Evolutionary conservation across 2,329 filamentous ascomycete genomes (phyloP), one percentile per base, ranked within the genome.

Genomic region (Esteya vermicola): DNA sequence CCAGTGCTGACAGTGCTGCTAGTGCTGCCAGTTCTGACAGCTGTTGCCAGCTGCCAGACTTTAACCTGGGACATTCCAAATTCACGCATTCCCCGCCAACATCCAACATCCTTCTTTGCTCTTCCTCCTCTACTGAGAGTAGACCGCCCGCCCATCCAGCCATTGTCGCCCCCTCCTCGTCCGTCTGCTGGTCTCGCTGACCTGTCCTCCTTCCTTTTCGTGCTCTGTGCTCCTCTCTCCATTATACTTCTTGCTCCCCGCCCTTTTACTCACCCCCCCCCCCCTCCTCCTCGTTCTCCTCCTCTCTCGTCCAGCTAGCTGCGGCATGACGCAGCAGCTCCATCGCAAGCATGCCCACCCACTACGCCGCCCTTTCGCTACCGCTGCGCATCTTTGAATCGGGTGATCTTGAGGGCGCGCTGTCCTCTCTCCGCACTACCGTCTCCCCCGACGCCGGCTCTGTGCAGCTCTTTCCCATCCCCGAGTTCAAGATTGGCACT

Each of bases 401-500:
- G 38, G 74, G 75, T 62, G 75, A 89, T 62, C 72, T 72, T 53
- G 81, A 89, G 50, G 85, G 93, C 59, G 85, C 89, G 48, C 68
- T 95, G 49, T 72, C 77, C 36, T 74, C 85, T 34, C 63, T 98
- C 46, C 75, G 78, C 50, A 65, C 78, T 41, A 85, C 79, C 32
- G 70, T 94, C 41, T 68, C 75, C 37, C 64, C 74, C 42, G 84
- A 93, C 52, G 78, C 83, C 58, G 85, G 82, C 56, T 75, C 72
- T 39, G 80, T 85, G 34, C 65, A 77, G 38, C 77, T 78, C 3
- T 95, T 96, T 56, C 65, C 74, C 42, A 81, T 96, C 47, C 91
- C 91, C 18, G 81, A 86, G 48, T 95, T 98, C 72, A 98, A 96
- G 68, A 93, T 98, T 58, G 91, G 91, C 43, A 95, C 91, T 0